Base-by-base conservation (phyloP, 768 basidiomycete genomes). In the Amanita pallidorosea region DNA sequence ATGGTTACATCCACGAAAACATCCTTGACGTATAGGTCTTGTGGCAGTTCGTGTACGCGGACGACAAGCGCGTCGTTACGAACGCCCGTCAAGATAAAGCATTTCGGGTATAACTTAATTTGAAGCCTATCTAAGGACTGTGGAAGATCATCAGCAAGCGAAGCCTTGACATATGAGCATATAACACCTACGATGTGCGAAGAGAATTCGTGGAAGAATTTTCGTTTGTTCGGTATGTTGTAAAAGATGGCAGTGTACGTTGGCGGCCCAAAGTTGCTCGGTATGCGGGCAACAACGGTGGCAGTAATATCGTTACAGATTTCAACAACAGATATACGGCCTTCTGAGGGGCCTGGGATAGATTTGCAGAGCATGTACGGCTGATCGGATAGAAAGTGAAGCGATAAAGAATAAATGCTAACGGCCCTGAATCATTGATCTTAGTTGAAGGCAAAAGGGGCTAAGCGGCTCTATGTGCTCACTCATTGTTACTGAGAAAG, bases 221-320 rank as follows among this genome's bases (percentile, higher is more conserved):
- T 58, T 56, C 53, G 54, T 58, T 53, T 33, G 56, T 50, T 47
- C 60, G 54, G 34, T 56, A 36, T 51, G 49, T 58, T 49, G 44
- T 36, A 48, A 54, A 25, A 58, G 51, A 43, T 58, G 54, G 58
- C 60, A 15, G 63, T 53, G 40, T 51, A 51, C 13, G 58, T 57
- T 31, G 62, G 61, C 20, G 59, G 61, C 27, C 61, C 67, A 46
- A 63, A 57, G 47, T 62, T 51, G 7, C 59, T 64, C n/a, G 56
- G 55, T 17, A 63, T 56, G 27, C 58, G 49, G 41, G 42, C 55
- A 52, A 58, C 42, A 29, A 52, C 53, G 1, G 48, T 53, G 29
- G 57, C 60, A 3, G 59, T 49, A 11, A 58, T 48, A 20, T 52
- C 38, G 4, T 51, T 44, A 40, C 49, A 50, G 2, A 46, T 45